Conservation (phyloP, 2,329 filamentous ascomycete species). For the Aspergillus alliaceus region DNA sequence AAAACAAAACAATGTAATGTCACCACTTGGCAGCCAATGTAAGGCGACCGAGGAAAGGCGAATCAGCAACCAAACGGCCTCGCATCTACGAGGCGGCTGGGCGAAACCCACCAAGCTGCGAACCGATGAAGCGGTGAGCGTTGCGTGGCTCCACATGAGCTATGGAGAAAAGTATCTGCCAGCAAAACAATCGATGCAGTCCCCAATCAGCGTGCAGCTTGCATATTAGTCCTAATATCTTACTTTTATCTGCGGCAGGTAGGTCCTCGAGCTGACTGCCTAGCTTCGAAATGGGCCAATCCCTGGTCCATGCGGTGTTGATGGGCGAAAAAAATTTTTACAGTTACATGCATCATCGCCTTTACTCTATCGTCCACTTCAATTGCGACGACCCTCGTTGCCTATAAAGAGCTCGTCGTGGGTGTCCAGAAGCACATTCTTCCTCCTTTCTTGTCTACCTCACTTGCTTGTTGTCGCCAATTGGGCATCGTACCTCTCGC, state of each 20-base stretch:
- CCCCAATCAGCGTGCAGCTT: conserved; percentile 1
- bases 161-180: conserved; percentile 2
- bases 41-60: background rate
- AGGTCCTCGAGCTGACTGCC: background rate
- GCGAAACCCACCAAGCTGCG: background rate
- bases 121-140: conserved; percentile 5
- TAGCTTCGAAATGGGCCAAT: background rate
- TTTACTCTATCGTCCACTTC: background rate
- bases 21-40: too few species aligned
- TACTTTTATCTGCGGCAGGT: background rate
- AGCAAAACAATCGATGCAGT: conserved; percentile 1
- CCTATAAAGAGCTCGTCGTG: conserved; percentile 1
- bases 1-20: background rate
- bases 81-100: background rate
- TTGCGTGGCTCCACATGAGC: conserved; percentile 4
- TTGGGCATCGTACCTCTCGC: background rate
- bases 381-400: background rate
- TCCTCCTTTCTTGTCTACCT: background rate
- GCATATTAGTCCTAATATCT: conserved; percentile 1
- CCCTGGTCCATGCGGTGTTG: conserved; percentile 1
- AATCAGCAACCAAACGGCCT: background rate
- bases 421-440: background rate
- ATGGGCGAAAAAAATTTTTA: conserved; percentile 2
- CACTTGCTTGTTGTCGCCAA: background rate
- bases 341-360: conserved; percentile 1